Base-by-base conservation (phyloP, 1,139 yeast genomes). In the Ogataea hybrid region DNA sequence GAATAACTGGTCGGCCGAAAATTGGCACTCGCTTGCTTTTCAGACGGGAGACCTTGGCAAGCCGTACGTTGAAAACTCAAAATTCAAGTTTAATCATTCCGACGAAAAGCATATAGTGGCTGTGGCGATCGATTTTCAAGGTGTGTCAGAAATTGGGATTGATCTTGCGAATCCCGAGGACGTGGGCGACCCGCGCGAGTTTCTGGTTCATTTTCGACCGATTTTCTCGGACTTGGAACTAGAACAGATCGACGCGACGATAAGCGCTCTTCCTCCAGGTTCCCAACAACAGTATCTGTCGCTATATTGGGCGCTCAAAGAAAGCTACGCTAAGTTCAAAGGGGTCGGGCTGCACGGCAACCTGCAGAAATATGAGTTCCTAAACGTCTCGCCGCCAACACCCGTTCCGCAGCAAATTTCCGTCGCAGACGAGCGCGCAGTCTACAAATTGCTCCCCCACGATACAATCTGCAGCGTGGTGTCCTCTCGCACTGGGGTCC, bases 281-380 rank as follows among this genome's bases (percentile, higher is more conserved):
- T 39, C 35, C 1, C 42, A 39, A 2, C 28, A 44, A 32, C 18
- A 50, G 56, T 3, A 79, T 73, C 56, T 61, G n/a, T 47, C 55
- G 25, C 78, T 76, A 39, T 67, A 74, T 25, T 84, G 92, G 94
- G 82, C 92, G 0, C 58, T 84, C 42, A 84, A 84, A 54, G 94
- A 84, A 56, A 76, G 85, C 25, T 82, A 77, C 50, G 73, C 83
- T 3, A 84, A 84, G 53, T 70, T 70, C 20, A 50, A 73, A 5
- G 92, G 92, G 0, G 62, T 70, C 15, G 92, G 94, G 0, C 62
- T 84, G 21, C 75, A 80, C 48, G 64, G 72, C 14, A 79, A 80
- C 32, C 61, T 82, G 43, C 42, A 51, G 3, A 41, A 52, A 0
- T 65, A 65, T 32, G 58, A 65, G 42, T 64, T 59, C 41, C 11